phyloP scores from a whole-genome alignment of 768 basidiomycete genomes.

The Cyclocybe cylindracea region DNA sequence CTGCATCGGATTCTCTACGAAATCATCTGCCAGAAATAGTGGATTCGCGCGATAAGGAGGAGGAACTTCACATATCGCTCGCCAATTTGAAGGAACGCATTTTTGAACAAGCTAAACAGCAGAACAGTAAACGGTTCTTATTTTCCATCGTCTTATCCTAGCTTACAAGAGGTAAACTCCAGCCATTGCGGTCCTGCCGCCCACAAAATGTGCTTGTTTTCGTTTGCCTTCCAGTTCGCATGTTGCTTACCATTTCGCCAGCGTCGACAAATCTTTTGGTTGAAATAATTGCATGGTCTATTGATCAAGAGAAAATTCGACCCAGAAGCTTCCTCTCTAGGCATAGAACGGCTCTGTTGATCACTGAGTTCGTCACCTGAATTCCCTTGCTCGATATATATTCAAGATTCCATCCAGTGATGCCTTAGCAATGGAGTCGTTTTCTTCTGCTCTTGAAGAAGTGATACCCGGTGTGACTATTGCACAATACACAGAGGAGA shows the following conservation, averaged over 20 bases:
- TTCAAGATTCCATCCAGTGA: conserved; percentile 18
- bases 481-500: conserved; percentile 26
- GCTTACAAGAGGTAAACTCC: background rate
- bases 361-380: conserved; percentile 30
- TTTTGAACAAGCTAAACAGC: conserved; percentile 28
- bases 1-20: conserved; percentile 26
- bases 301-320: conserved; percentile 25
- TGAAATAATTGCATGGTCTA: conserved; percentile 27
- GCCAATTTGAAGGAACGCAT: conserved; percentile 25
- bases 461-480: conserved; percentile 18
- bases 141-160: background rate
- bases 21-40: conserved; percentile 36
- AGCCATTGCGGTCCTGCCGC: conserved; percentile 36
- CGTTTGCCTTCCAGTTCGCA: background rate
- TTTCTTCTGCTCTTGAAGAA: conserved; percentile 19
- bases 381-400: background rate
- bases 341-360: conserved; percentile 28
- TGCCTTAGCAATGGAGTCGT: conserved; percentile 16
- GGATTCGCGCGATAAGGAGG: conserved; percentile 23
- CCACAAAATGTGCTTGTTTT: conserved; percentile 23
- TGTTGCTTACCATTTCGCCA: conserved; percentile 9
- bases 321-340: conserved; percentile 11
- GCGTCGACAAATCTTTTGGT: conserved; percentile 27
- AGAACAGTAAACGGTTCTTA: conserved; percentile 35
- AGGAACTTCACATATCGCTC: conserved; percentile 14